These are phyloP conservation scores for Chaetoceros muelleri DNA, from an alignment of 108 stramenopile species.

Conservation along the genomic window DNA sequence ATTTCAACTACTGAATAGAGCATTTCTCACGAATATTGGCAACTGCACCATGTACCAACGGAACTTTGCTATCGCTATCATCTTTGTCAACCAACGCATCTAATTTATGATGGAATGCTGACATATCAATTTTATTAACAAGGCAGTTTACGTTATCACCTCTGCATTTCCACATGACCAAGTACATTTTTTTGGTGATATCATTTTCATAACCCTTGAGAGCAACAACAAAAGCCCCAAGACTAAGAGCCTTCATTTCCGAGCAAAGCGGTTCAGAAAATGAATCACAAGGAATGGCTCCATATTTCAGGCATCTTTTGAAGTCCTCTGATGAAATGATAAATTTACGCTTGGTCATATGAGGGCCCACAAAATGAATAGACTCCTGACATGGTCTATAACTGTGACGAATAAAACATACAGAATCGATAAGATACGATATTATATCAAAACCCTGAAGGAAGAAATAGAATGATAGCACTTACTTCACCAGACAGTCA, in stretches of 20 bases:
- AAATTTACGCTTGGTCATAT: constrained; percentile 73
- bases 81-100: constrained; percentile 22
- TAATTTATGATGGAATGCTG: constrained; percentile 60
- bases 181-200: constrained; percentile 48
- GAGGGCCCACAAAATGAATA: constrained; percentile 60
- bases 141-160: constrained; percentile 49
- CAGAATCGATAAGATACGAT: not conserved
- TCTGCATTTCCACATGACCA: constrained; percentile 71
- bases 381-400: constrained; percentile 75
- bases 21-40: too few species aligned
- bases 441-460: not conserved
- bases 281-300: constrained; percentile 24
- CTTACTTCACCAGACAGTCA: constrained; percentile 17
- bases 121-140: constrained; percentile 66
- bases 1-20: too few species aligned
- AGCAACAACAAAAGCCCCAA: constrained; percentile 69
- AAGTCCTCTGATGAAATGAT: constrained; percentile 53
- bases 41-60: too few species aligned
- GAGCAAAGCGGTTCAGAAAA: constrained; percentile 43
- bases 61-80: too few species aligned
- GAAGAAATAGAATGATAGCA: not conserved
- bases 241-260: constrained; percentile 19
- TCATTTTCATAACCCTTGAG: constrained; percentile 68
- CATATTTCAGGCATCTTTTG: constrained; percentile 31
- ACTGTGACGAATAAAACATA: not conserved